These are phyloP conservation scores for Paraphoma sp. DNA, from an alignment of 2,329 filamentous ascomycete genomes.

Conservation along the genomic window DNA sequence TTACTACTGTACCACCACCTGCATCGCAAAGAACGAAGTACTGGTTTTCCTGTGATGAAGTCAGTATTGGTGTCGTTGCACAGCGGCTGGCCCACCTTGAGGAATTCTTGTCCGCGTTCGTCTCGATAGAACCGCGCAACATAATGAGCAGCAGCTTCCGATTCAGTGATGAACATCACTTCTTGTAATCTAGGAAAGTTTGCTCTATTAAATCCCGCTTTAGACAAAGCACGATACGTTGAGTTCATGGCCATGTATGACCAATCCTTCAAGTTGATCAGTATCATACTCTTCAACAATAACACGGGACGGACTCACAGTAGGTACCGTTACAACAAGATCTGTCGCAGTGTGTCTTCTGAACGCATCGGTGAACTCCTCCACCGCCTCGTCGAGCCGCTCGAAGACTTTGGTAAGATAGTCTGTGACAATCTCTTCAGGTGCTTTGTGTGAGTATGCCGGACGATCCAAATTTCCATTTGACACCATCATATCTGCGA, in stretches of 20 bases:
- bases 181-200: slow-evolving; percentile 31
- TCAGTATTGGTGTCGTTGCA: background rate
- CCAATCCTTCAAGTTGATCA: slow-evolving; percentile 29
- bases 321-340: slow-evolving; percentile 35
- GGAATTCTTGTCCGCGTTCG: slow-evolving; percentile 14
- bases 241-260: slow-evolving; percentile 37
- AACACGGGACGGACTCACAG: slow-evolving; percentile 9
- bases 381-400: slow-evolving; percentile 14
- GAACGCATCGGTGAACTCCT: slow-evolving; percentile 12
- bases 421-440: slow-evolving; percentile 36
- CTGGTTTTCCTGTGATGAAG: slow-evolving; percentile 3
- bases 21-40: slow-evolving; percentile 27
- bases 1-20: slow-evolving; percentile 26
- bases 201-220: slow-evolving; percentile 35
- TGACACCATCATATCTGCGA: slow-evolving; percentile 4
- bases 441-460: slow-evolving; percentile 27
- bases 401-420: slow-evolving; percentile 33
- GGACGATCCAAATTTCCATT: slow-evolving; percentile 13
- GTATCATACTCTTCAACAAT: background rate
- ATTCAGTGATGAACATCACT: slow-evolving; percentile 33
- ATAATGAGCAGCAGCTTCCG: slow-evolving; percentile 39
- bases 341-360: slow-evolving; percentile 25
- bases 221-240: slow-evolving; percentile 28
- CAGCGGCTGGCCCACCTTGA: slow-evolving; percentile 1
- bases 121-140: slow-evolving; percentile 29